Conservation (phyloP, 2,329 filamentous ascomycete genomes). For the Ampelomyces quisqualis region DNA sequence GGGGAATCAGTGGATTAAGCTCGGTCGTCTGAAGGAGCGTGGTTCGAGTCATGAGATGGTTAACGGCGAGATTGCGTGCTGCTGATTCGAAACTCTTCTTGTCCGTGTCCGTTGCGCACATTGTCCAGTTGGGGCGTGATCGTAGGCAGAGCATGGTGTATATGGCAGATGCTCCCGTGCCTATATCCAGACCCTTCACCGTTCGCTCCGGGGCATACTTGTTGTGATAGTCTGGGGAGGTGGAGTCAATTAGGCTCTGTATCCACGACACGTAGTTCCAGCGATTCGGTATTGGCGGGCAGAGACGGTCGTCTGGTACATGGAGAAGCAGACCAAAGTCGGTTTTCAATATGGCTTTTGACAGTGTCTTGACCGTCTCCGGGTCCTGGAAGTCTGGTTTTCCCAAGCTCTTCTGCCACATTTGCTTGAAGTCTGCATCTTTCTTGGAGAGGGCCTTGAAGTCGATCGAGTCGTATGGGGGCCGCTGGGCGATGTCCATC, state of each 20-base stretch:
- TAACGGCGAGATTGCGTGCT: conserved; percentile 64
- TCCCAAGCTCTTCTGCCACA: conserved; percentile 48
- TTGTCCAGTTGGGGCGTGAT: conserved; percentile 65
- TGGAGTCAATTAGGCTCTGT: conserved; percentile 75
- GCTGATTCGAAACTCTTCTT: conserved; percentile 67
- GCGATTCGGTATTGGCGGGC: conserved; percentile 72
- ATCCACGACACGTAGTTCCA: conserved; percentile 93
- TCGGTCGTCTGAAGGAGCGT: conserved; percentile 59
- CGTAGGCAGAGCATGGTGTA: conserved; percentile 80
- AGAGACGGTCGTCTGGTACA: conserved; percentile 76
- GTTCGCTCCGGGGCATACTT: conserved; percentile 53
- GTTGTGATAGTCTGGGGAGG: conserved; percentile 50
- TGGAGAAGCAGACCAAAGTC: conserved; percentile 74
- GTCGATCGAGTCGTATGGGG: conserved; percentile 59
- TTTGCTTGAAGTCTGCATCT: conserved; percentile 61
- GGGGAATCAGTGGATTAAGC: conserved; percentile 61
- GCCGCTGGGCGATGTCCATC: conserved; percentile 31
- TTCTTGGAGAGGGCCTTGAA: conserved; percentile 62
- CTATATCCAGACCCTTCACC: conserved; percentile 76
- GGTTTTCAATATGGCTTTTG: conserved; percentile 71
- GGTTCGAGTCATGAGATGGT: conserved; percentile 65
- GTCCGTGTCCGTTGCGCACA: conserved; percentile 68
- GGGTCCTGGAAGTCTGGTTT: conserved; percentile 82
- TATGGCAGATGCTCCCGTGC: conserved; percentile 87
- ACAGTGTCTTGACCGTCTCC: conserved; percentile 70